Conservation (phyloP, 2,329 filamentous ascomycete genomes). For the Diaporthe sp. region DNA sequence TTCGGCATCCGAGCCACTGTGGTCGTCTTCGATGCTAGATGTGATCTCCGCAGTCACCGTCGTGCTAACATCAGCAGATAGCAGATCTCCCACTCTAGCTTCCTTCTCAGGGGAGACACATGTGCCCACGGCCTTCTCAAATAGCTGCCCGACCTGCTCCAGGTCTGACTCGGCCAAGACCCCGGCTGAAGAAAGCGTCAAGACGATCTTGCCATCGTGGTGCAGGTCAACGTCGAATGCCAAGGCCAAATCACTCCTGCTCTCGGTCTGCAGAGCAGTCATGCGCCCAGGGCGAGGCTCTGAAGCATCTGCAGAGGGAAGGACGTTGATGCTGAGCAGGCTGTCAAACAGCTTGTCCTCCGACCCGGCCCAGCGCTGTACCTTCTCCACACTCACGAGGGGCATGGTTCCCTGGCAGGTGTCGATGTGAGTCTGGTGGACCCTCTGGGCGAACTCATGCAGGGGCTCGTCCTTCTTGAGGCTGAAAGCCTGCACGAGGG, state of each 20-base stretch:
- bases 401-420: conserved; percentile 44
- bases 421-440: conserved; percentile 40
- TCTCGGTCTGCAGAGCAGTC: conserved; percentile 38
- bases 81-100: conserved; percentile 2
- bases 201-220: conserved; percentile 41
- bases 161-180: conserved; percentile 35
- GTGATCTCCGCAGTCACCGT: neutral
- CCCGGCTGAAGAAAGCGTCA: conserved; percentile 40
- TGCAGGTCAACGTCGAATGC: conserved; percentile 44
- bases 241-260: conserved; percentile 42
- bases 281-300: conserved; percentile 26
- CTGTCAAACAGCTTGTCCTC: conserved; percentile 45
- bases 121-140: conserved; percentile 40
- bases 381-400: conserved; percentile 42
- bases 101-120: conserved; percentile 6
- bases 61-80: neutral
- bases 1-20: conserved; percentile 1
- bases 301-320: conserved; percentile 7
- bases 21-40: neutral
- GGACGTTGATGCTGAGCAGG: conserved; percentile 43
- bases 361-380: conserved; percentile 44
- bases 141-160: conserved; percentile 29
- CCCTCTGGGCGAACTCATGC: conserved; percentile 35
- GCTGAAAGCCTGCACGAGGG: conserved; percentile 41
- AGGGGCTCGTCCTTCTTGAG: conserved; percentile 37